Conservation (phyloP, 2,329 filamentous ascomycete species). For the Aureobasidium sp. region DNA sequence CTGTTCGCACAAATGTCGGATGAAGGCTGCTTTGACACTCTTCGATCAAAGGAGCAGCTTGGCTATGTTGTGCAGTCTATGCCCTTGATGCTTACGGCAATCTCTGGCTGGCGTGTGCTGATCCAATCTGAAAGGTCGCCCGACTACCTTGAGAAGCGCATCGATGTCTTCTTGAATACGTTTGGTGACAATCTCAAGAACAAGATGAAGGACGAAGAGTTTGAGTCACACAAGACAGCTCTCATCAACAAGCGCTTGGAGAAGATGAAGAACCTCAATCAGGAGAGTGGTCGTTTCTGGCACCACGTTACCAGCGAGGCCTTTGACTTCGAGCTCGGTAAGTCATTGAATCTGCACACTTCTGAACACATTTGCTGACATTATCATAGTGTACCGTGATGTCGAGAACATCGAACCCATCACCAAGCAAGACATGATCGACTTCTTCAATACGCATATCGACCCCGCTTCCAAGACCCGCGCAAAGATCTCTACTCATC, state of each 20-base stretch:
- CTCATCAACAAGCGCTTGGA: slow-evolving; percentile 80
- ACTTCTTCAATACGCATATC: slow-evolving; percentile 72
- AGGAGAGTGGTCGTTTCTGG: slow-evolving; percentile 80
- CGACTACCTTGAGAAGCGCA: slow-evolving; percentile 76
- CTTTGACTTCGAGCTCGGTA: slow-evolving; percentile 84
- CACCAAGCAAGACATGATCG: slow-evolving; percentile 70
- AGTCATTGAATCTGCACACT: slow-evolving; percentile 25
- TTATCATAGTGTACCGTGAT: slow-evolving; percentile 59
- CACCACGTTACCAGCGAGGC: slow-evolving; percentile 75
- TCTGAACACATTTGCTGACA: background rate
- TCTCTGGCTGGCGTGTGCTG: slow-evolving; percentile 72
- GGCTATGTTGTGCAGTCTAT: slow-evolving; percentile 94
- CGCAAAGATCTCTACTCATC: slow-evolving; percentile 77
- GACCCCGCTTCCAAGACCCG: slow-evolving; percentile 63
- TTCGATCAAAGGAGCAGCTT: slow-evolving; percentile 93
- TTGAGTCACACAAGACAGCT: slow-evolving; percentile 85
- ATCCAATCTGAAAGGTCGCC: slow-evolving; percentile 88
- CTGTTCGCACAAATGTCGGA: slow-evolving; percentile 85
- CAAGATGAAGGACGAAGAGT: slow-evolving; percentile 73
- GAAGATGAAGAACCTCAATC: slow-evolving; percentile 83
- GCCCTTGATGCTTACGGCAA: slow-evolving; percentile 63
- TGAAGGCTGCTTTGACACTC: slow-evolving; percentile 88
- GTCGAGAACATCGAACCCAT: slow-evolving; percentile 65
- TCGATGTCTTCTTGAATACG: slow-evolving; percentile 71
- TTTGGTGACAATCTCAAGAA: slow-evolving; percentile 57